Base-by-base conservation (phyloP, 2,329 filamentous ascomycete species). In the Conoideocrella luteorostrata region DNA sequence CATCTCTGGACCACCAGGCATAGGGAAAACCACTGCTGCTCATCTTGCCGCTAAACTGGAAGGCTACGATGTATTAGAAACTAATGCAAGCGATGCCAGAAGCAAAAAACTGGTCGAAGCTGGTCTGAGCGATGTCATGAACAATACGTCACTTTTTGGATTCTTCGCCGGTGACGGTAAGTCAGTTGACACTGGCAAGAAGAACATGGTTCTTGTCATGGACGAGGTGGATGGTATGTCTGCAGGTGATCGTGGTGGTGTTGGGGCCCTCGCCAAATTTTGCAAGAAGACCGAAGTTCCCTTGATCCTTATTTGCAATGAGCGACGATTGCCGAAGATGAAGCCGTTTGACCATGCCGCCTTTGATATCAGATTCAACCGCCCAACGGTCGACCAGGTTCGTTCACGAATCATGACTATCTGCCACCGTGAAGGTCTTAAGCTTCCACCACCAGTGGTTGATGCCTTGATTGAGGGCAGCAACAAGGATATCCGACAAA, bases 221-320 rank as follows among this genome's bases (percentile, higher is more conserved):
- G 93, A 98, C 55, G 93, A 98, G 66, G 93, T 98, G 4, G 93
- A 98, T 57, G 93, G 93, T 41, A 97, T 98, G 93, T 97, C 91
- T 48, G 90, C 88, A 28, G 93, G 93, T 59, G 93, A 98, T 61
- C 84, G 93, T 48, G 93, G 93, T 52, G 93, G 93, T 63, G 93
- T 98, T 38, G 93, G 90, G 40, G 93, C 93, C 23, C 74, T 98
- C 45, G 91, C 93, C 45, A 88, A 93, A 46, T 85, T 95, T 43
- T 96, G 91, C 74, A 95, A 87, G 69, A 96, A 95, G 72, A 93
- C 90, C 0, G 82, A 93, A 54, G 82, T 98, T 20, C 93, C 93
- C 1, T 84, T 98, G 61, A 97, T 98, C 53, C 75, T 98, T 43
- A 97, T 98, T 54, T 98, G 93, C 76, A 98, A 98, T 63, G 93